Base-by-base conservation (phyloP, 2,329 filamentous ascomycete genomes). In the Venturia effusa region DNA sequence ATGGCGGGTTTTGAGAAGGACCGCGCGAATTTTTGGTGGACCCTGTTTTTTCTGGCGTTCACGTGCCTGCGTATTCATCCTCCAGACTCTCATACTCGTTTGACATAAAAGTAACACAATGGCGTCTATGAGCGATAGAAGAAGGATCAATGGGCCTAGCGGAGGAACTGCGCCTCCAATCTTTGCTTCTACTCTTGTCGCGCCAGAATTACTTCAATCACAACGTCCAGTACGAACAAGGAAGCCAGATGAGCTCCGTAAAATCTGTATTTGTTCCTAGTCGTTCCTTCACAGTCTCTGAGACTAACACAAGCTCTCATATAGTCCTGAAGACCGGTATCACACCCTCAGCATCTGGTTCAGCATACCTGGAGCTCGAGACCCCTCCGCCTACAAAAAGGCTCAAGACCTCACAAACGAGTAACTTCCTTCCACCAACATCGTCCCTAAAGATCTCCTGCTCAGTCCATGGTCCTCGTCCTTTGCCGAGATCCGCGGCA, bases 271-370 rank as follows among this genome's bases (percentile, higher is more conserved):
- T 88, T 79, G 17, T 51, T 22, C 27, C 34, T 27, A 48, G 24
- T 45, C 27, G n/a, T 30, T 34, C 17, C 15, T 61, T 1, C 22
- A 68, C 39, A 63, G 57, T 48, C 57, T 62, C 48, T 65, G 64
- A 63, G 67, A 74, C 55, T 24, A 61, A 68, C 57, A 61, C 62
- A 60, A 70, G 13, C 34, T 51, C 27, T 22, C n/a, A 37, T 41
- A 22, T 67, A 96, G 92, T 93, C 74, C 81, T 97, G 55, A 92
- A 94, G 74, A 97, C 93, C 10, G 92, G 92, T 30, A 84, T 97
- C 4, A 92, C 94, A 0, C 93, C 94, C 22, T 95, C 93, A 17
- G 94, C 94, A 15, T 94, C 91, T 60, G 94, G 94, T 17, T 97
- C 92, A 22, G 91, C 94, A 63, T 99, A 93, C 74, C 81, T 93